Evolutionary conservation across 2,329 filamentous ascomycete genomes (phyloP), one percentile per base, ranked within the genome.

Genomic region (Colletotrichum sp.): DNA sequence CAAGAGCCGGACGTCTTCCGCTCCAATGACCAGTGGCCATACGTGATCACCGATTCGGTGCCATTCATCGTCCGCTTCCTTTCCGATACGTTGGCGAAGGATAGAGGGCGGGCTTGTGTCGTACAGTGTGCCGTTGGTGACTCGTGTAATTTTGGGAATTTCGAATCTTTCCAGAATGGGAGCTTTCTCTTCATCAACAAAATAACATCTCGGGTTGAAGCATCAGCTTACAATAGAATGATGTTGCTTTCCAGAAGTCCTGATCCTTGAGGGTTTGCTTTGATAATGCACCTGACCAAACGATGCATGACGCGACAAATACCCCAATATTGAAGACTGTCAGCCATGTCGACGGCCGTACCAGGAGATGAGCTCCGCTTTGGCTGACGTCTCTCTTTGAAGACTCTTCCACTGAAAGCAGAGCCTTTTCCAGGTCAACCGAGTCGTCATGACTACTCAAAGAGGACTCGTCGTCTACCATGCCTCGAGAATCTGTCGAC

Each of bases 1-100:
- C 5, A 84, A 76, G 2, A 67, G 72, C 2, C 64, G 32, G 3
- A 72, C 64, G 57, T 68, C 64, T 8, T 12, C 64, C 18, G 24
- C 55, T 6, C 28, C 55, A 21, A 72, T 72, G 9, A 72, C 39
- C 7, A 68, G 5, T 3, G 64, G 64, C 71, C 71, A 72, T 18
- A 72, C 71, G 16, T 72, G 71, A 21, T 63, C 64, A 6, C 71
- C 71, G 8, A 68, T 72, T 4, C 64, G 64, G 39, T 72, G 71
- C 71, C 71, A 72, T 18, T 72, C 71, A 5, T 49, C 44, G 52
- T 68, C 64, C 5, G 55, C 71, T 15, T 68, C 64, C n/a, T 36
- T 36, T 13, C 71, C 71, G 12, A 68, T 18, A 55, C 71, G 52
- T 21, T 72, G 71, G 55, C 71, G 71, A 24, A 72, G 64, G 8